A percentile compares a stretch with the other conserved stretches of the same genome.
These are phyloP conservation scores for Epithele typhae DNA, from an alignment of 768 basidiomycete species.

Conservation along the genomic window DNA sequence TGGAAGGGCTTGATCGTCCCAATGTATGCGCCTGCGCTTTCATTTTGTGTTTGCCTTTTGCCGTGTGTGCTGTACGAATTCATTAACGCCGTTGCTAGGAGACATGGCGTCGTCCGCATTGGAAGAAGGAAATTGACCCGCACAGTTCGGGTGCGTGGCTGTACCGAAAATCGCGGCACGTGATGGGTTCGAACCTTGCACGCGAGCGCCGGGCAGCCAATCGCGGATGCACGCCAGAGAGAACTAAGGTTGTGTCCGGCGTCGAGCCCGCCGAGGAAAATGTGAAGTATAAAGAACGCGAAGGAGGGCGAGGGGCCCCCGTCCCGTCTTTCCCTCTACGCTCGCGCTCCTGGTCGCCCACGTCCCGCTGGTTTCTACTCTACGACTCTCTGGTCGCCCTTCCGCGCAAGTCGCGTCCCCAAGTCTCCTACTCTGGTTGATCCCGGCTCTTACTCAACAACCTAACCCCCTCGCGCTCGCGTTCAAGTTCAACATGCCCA, in stretches of 20 bases:
- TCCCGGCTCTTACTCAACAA: slow-evolving; percentile 5
- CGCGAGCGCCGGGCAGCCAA: slow-evolving; percentile 19
- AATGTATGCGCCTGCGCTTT: too few relatives aligned
- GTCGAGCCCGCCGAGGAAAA: background rate
- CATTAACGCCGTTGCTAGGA: too few relatives aligned
- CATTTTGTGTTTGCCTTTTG: too few relatives aligned
- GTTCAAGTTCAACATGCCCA: slow-evolving; percentile 26
- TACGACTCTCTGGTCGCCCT: slow-evolving; percentile 12
- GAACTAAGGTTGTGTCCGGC: slow-evolving; percentile 18
- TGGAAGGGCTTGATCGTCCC: too few relatives aligned
- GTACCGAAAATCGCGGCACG: slow-evolving; percentile 9
- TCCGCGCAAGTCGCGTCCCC: slow-evolving; percentile 15
- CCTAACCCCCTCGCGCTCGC: too few relatives aligned
- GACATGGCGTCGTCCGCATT: too few relatives aligned
- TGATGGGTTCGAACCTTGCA: slow-evolving; percentile 10
- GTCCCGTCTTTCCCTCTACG: slow-evolving; percentile 19
- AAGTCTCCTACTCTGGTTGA: slow-evolving; percentile 1
- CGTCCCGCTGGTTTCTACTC: slow-evolving; percentile 11
- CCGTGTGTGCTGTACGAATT: too few relatives aligned
- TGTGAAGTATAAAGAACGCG: slow-evolving; percentile 21
- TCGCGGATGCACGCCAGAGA: slow-evolving; percentile 5
- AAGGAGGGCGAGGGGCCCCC: slow-evolving; percentile 6
- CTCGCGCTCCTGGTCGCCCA: slow-evolving; percentile 14
- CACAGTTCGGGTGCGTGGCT: too few relatives aligned
- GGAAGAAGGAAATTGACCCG: too few relatives aligned